Evolutionary conservation across 169 alveolate genomes (phyloP).

Genomic region (Neospora caninum): DNA sequence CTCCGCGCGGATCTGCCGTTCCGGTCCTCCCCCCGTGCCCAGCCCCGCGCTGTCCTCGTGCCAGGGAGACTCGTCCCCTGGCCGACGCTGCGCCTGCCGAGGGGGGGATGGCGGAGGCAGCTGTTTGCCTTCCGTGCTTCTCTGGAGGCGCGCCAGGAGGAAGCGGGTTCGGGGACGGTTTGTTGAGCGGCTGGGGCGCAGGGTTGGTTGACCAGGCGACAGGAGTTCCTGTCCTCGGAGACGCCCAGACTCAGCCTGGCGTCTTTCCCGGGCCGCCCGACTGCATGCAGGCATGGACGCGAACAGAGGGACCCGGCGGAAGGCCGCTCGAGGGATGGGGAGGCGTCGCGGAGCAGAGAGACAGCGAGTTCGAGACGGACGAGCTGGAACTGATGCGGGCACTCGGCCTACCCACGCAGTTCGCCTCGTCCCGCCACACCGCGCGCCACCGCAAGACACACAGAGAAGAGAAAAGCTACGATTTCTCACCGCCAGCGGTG

Average conservation of each 20-base stretch:
- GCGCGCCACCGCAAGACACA: background rate
- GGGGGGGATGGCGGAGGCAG: no score
- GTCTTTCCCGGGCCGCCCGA: no score
- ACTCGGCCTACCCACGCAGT: conserved; percentile 23
- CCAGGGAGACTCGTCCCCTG: no score
- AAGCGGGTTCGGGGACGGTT: no score
- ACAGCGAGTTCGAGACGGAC: background rate
- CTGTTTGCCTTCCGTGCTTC: no score
- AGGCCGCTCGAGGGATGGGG: background rate
- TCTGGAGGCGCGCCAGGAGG: no score
- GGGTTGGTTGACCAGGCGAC: no score
- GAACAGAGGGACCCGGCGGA: background rate
- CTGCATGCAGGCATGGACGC: background rate
- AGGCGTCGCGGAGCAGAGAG: background rate
- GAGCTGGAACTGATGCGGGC: conserved; percentile 12
- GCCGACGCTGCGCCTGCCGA: no score
- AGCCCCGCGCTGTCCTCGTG: background rate
- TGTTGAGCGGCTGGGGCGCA: no score
- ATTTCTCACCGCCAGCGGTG: background rate
- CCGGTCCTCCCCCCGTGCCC: background rate
- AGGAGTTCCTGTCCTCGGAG: no score
- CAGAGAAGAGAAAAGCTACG: background rate
- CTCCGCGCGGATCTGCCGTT: background rate
- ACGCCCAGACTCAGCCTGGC: no score
- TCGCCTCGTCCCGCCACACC: background rate